Evolutionary conservation across 441 rosid genomes (phyloP), one percentile per base, ranked within the genome.

Genomic region (Melastoma candidum): DNA sequence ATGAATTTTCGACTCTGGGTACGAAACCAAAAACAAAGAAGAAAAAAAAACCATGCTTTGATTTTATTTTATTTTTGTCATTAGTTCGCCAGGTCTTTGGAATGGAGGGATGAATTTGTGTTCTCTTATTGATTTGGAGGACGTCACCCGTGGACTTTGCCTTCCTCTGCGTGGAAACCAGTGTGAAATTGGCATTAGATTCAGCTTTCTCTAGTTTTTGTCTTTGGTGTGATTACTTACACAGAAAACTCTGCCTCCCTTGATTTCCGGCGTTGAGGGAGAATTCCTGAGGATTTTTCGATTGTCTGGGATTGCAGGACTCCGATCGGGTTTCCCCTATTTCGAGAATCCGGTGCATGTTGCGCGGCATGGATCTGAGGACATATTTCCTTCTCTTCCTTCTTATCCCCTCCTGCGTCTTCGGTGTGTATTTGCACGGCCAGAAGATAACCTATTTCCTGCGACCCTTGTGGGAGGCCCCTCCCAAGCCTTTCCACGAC

Each of bases 371-470:
- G 49, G 64, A 60, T 29, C 27, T 60, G 57, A 60, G 53, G 64
- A 29, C 64, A 29, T 26, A 51, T 44, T n/a, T 60, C 49, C 44
- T 60, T 12, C 49, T 60, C 44, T 45, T 51, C 13, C 48, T 51
- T 25, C 29, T 60, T 13, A 52, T 60, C 11, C 64, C 64, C 25
- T 51, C 57, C 3, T 60, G 41, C 41, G 32, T 60, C 12, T 45
- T 60, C 0, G 64, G 64, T 7, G 46, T 60, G 51, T 60, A 60
- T 8, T 27, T 60, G 14, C 64, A 60, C 11, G 64, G 64, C 27
- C 64, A 60, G 51, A 60, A 60, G 51, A 60, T 60, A 24, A 41
- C 64, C 1, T 60, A 60, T 50, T 60, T 60, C 57, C 64, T 60
- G 27, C 49, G 64, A 44, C 64, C 64, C 0, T 3, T 60, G 17